These are phyloP conservation scores for Trametes cubensis DNA, from an alignment of 768 basidiomycete genomes.

Conservation along the genomic window DNA sequence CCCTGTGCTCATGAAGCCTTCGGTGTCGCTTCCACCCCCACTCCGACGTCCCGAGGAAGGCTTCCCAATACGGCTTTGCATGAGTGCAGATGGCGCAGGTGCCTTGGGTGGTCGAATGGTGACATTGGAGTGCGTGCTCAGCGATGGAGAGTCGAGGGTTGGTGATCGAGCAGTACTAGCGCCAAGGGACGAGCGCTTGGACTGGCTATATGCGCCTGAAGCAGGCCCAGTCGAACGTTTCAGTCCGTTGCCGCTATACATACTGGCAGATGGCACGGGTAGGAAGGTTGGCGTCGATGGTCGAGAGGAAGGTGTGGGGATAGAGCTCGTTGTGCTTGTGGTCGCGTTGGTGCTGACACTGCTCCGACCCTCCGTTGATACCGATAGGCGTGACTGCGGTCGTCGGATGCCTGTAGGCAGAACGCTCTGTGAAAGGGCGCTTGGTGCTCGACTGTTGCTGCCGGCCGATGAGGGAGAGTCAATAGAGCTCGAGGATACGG, in stretches of 20 bases:
- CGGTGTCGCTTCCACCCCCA: slow-evolving; percentile 28
- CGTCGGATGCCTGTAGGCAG: slow-evolving; percentile 54
- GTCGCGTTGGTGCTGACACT: slow-evolving; percentile 55
- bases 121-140: slow-evolving; percentile 30
- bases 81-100: slow-evolving; percentile 26
- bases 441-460: slow-evolving; percentile 44
- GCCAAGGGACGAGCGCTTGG: slow-evolving; percentile 68
- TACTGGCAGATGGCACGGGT: slow-evolving; percentile 61
- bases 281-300: slow-evolving; percentile 78
- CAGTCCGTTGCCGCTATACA: slow-evolving; percentile 48
- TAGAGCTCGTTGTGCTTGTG: slow-evolving; percentile 60
- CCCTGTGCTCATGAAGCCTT: slow-evolving; percentile 6
- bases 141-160: slow-evolving; percentile 18
- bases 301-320: slow-evolving; percentile 68
- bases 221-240: slow-evolving; percentile 64
- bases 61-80: slow-evolving; percentile 38
- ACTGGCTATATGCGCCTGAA: slow-evolving; percentile 43
- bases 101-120: slow-evolving; percentile 32
- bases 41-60: slow-evolving; percentile 33
- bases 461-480: slow-evolving; percentile 41
- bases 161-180: slow-evolving; percentile 42
- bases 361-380: slow-evolving; percentile 48
- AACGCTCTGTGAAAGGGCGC: slow-evolving; percentile 43
- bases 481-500: slow-evolving; percentile 47
- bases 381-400: slow-evolving; percentile 76